Percentiles rank a stretch among this genome's conserved stretches.
Evolutionary conservation across 169 alveolate species (phyloP).

Genomic region (Plasmodium coatneyi): DNA sequence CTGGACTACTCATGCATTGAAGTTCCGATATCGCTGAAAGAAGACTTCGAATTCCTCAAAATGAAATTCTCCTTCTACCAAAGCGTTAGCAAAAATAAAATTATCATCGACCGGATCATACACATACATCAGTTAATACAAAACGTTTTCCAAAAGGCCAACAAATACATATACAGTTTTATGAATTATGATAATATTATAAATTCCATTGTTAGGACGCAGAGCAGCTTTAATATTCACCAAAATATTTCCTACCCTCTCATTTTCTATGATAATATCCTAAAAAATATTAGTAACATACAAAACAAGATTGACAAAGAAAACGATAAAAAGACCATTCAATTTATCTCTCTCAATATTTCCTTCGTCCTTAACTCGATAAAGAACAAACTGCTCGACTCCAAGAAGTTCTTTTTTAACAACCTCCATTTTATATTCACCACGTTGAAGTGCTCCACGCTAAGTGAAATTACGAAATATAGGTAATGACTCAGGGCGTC

Average conservation of each 20-base stretch:
- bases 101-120: constrained; percentile 68
- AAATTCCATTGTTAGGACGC: constrained; percentile 45
- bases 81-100: constrained; percentile 75
- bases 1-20: constrained; percentile 71
- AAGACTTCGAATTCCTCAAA: constrained; percentile 64
- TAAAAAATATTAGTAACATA: constrained; percentile 54
- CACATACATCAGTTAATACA: constrained; percentile 71
- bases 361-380: constrained; percentile 66
- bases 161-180: constrained; percentile 72
- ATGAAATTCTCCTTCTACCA: constrained; percentile 70
- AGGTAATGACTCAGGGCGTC: constrained; percentile 12
- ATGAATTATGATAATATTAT: constrained; percentile 69
- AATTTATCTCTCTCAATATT: constrained; percentile 54
- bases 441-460: constrained; percentile 48
- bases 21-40: constrained; percentile 66
- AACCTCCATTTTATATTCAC: constrained; percentile 67
- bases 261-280: constrained; percentile 59
- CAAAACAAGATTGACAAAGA: constrained; percentile 68
- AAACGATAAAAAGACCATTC: constrained; percentile 72
- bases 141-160: constrained; percentile 73
- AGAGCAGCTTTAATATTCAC: constrained; percentile 43
- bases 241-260: constrained; percentile 58
- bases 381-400: constrained; percentile 41
- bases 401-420: constrained; percentile 63
- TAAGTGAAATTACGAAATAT: constrained; percentile 57